phyloP scores from a whole-genome alignment of 768 basidiomycete genomes.

The Termitomyces sp. region DNA sequence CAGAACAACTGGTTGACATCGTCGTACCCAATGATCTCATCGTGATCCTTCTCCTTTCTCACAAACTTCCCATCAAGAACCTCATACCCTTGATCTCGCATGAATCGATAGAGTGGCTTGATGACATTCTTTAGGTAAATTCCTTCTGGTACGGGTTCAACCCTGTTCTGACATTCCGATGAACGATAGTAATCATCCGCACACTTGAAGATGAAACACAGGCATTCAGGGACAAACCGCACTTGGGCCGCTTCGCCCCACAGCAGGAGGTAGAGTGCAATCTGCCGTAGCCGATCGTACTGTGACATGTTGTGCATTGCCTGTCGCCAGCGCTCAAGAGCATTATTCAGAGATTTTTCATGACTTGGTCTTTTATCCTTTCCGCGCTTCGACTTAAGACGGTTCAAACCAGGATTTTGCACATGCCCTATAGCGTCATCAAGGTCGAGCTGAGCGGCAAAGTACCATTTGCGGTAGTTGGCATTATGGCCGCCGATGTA shows the following conservation, averaged over 20 bases:
- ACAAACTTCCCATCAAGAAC: slow-evolving; percentile 94
- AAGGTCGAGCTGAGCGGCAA: slow-evolving; percentile 96
- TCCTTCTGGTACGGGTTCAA: slow-evolving; percentile 92
- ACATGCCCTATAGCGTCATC: slow-evolving; percentile 93
- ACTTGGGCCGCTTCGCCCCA: slow-evolving; percentile 99
- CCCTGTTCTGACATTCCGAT: slow-evolving; percentile 91
- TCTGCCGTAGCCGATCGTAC: slow-evolving; percentile 94
- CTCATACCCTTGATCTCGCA: slow-evolving; percentile 97
- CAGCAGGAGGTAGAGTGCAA: slow-evolving; percentile 90
- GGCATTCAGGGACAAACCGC: slow-evolving; percentile 91
- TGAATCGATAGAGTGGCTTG: slow-evolving; percentile 94
- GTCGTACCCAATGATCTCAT: slow-evolving; percentile 95
- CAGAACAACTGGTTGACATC: slow-evolving; percentile 99
- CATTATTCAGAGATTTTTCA: slow-evolving; percentile 68
- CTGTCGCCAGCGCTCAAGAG: slow-evolving; percentile 90
- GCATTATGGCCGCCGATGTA: slow-evolving; percentile 98
- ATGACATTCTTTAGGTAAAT: slow-evolving; percentile 88
- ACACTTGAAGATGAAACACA: slow-evolving; percentile 99
- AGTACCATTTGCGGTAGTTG: slow-evolving; percentile 99
- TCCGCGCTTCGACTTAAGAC: slow-evolving; percentile 66
- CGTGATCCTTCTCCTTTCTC: slow-evolving; percentile 87
- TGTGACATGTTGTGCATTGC: slow-evolving; percentile 99
- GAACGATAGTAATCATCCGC: slow-evolving; percentile 99
- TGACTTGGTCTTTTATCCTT: slow-evolving; percentile 46
- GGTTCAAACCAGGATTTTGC: slow-evolving; percentile 86